A percentile compares a stretch with the other conserved stretches of the same genome.
Evolutionary conservation across 768 basidiomycete genomes (phyloP).

Genomic region (Mycena kentingensis): DNA sequence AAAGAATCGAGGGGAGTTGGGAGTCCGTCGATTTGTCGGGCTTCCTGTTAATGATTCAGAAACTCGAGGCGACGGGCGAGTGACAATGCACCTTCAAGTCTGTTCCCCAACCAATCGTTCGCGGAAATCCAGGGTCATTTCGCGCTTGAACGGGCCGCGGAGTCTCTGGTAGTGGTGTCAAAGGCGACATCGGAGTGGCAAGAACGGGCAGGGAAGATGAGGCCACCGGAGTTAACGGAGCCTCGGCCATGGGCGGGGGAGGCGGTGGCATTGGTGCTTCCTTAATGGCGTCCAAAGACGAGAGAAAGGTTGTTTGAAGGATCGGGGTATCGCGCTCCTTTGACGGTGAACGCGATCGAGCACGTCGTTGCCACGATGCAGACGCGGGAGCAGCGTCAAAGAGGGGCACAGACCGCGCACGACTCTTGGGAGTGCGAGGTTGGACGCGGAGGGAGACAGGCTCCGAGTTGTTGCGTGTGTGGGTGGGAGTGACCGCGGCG

Average conservation of each 20-base stretch:
- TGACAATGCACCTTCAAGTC: constrained; percentile 13
- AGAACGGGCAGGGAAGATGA: constrained; percentile 5
- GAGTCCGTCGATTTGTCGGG: constrained; percentile 13
- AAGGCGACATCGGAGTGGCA: constrained; percentile 39
- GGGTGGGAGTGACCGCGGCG: constrained; percentile 21
- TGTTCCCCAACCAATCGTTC: constrained; percentile 28
- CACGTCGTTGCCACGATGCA: constrained; percentile 41
- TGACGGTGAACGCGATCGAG: constrained; percentile 46
- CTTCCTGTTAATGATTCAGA: constrained; percentile 11
- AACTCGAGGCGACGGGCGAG: background rate
- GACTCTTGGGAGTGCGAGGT: constrained; percentile 28
- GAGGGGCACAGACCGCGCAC: constrained; percentile 50
- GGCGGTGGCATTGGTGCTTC: constrained; percentile 24
- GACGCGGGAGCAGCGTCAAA: constrained; percentile 45
- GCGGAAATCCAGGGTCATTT: constrained; percentile 21
- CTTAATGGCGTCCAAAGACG: constrained; percentile 32
- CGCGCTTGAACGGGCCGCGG: constrained; percentile 32
- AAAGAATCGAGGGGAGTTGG: constrained; percentile 11
- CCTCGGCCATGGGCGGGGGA: constrained; percentile 11
- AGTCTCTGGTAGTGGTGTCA: constrained; percentile 56
- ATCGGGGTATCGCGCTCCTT: constrained; percentile 38
- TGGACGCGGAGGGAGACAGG: constrained; percentile 28
- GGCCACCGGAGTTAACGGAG: constrained; percentile 28
- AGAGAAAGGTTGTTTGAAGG: constrained; percentile 28
- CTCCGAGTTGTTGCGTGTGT: constrained; percentile 41